phyloP scores from a whole-genome alignment of 371 early-diverging fungal species.

The Syncephalastrum contaminatum region DNA sequence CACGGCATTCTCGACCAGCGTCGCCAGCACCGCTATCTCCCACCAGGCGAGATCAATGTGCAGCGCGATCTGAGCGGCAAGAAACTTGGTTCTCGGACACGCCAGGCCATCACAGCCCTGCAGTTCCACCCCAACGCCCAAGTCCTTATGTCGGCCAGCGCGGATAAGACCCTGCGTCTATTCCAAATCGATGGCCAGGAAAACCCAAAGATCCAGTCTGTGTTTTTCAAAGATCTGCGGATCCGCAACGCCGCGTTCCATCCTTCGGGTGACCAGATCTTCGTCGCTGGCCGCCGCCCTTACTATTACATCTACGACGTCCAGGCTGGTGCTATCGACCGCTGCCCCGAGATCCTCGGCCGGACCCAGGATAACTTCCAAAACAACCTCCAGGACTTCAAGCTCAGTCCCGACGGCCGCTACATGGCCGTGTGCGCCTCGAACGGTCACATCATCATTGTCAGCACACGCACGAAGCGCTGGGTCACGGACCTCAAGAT shows the following conservation, averaged over 20 bases:
- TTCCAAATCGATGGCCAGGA: conserved; percentile 90
- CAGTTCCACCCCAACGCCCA: conserved; percentile 90
- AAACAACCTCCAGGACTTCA: conserved; percentile 50
- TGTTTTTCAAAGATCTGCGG: conserved; percentile 81
- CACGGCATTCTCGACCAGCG: conserved; percentile 53
- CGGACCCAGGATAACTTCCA: conserved; percentile 58
- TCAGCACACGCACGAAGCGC: conserved; percentile 76
- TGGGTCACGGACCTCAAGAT: conserved; percentile 84
- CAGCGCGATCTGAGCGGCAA: neutral
- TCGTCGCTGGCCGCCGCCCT: conserved; percentile 73
- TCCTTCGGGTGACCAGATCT: conserved; percentile 69
- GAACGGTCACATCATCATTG: conserved; percentile 79
- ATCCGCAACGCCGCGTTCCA: conserved; percentile 75
- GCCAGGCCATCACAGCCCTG: conserved; percentile 57
- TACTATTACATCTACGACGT: conserved; percentile 85
- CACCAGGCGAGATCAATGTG: conserved; percentile 18
- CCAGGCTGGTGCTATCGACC: conserved; percentile 72
- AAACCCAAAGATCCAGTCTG: conserved; percentile 85
- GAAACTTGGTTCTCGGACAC: conserved; percentile 34
- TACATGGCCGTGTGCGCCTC: conserved; percentile 76
- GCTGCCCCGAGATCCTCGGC: conserved; percentile 73
- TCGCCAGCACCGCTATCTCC: conserved; percentile 26
- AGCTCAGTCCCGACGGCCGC: conserved; percentile 59
- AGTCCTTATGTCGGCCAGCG: conserved; percentile 82
- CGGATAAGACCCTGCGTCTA: conserved; percentile 81